Conservation (phyloP, 257 asterid species). For the Datura wrightii region DNA sequence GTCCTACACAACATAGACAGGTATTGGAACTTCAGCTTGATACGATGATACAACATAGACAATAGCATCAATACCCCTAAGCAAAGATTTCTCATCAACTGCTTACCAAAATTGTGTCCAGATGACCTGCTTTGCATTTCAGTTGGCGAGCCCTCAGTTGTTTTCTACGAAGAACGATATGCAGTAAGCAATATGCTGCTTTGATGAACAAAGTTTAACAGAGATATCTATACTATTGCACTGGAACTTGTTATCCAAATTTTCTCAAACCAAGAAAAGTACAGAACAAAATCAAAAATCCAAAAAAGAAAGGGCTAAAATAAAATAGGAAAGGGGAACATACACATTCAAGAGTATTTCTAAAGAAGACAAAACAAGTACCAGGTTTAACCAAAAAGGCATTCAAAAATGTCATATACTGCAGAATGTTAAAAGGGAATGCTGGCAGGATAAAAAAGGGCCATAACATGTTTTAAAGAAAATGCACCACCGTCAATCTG, state of each 20-base stretch:
- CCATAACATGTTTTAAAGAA: conserved; percentile 2
- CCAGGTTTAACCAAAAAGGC: background rate
- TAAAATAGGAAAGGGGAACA: background rate
- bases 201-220: conserved; percentile 18
- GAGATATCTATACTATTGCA: background rate
- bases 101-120: conserved; percentile 52
- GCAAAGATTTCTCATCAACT: conserved; percentile 28
- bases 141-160: conserved; percentile 51
- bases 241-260: conserved; percentile 5
- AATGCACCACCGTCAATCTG: background rate
- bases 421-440: conserved; percentile 16
- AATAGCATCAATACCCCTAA: conserved; percentile 25
- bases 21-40: conserved; percentile 21
- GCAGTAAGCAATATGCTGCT: conserved; percentile 25
- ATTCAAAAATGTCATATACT: background rate
- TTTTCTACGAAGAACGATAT: conserved; percentile 57
- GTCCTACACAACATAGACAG: conserved; percentile 51
- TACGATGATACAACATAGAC: conserved; percentile 23
- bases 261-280: background rate
- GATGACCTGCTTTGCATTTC: conserved; percentile 49
- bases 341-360: background rate
- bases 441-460: conserved; percentile 7
- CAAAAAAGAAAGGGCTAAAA: background rate
- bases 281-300: background rate
- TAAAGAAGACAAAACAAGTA: background rate